Percentiles rank a stretch among this genome's conserved stretches.
phyloP scores from a whole-genome alignment of 139 green algal species.

The Closterium sp. region DNA sequence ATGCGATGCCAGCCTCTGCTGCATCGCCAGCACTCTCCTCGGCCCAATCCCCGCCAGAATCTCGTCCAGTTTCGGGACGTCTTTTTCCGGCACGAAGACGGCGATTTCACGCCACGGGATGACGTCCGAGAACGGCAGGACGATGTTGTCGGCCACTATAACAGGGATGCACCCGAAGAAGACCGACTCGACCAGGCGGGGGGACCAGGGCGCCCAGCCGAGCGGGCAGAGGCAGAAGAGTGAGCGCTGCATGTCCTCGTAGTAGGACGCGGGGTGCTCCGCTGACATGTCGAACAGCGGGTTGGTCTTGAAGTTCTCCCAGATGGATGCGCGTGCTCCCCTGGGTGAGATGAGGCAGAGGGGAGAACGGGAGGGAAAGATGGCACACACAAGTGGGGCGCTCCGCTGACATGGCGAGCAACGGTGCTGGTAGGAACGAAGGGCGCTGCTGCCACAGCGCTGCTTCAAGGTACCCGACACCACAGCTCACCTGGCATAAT shows the following conservation, averaged over 20 bases:
- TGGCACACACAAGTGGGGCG: not conserved
- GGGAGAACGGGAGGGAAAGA: not conserved
- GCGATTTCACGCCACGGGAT: conserved; percentile 29
- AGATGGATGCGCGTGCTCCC: conserved; percentile 26
- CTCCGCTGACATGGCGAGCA: not conserved
- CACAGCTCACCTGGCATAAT: too few species aligned
- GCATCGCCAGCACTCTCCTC: conserved; percentile 15
- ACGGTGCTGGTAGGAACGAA: too few species aligned
- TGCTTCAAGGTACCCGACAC: too few species aligned
- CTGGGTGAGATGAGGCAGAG: not conserved
- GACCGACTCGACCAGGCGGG: conserved; percentile 52
- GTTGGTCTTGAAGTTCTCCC: conserved; percentile 46
- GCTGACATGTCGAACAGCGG: conserved; percentile 38
- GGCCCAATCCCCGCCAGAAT: conserved; percentile 25
- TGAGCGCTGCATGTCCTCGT: conserved; percentile 48
- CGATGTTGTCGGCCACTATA: conserved; percentile 57
- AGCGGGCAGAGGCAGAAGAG: conserved; percentile 56
- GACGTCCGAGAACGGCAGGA: conserved; percentile 52
- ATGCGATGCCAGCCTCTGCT: not conserved
- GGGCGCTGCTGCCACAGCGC: too few species aligned
- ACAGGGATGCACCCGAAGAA: conserved; percentile 55
- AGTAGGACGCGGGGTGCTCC: conserved; percentile 27
- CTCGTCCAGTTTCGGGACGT: conserved; percentile 21
- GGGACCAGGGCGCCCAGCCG: conserved; percentile 51
- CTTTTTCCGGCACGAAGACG: conserved; percentile 26